Conservation (phyloP, 1,284 basidiomycete genomes). For the Trichosporon faecale region DNA sequence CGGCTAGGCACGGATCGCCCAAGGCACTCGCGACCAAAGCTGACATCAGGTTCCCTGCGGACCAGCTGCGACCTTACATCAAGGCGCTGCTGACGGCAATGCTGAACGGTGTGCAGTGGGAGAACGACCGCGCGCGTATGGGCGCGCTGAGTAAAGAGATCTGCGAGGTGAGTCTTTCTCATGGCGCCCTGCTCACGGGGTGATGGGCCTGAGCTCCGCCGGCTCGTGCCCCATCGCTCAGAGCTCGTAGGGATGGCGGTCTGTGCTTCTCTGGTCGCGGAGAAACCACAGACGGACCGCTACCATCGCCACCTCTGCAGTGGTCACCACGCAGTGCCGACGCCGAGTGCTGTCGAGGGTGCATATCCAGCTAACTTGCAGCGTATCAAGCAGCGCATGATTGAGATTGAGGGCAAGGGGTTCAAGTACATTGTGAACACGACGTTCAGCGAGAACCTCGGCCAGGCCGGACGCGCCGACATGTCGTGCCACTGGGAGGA, state of each 20-base stretch:
- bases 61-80: conserved; percentile 39
- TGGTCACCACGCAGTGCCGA: background rate
- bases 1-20: no score
- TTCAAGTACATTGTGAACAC: conserved; percentile 48
- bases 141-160: conserved; percentile 39
- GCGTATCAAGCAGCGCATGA: conserved; percentile 45
- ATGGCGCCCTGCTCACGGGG: no score
- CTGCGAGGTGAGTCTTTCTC: conserved; percentile 37
- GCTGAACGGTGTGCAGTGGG: conserved; percentile 33
- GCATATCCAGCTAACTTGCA: conserved; percentile 14
- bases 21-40: background rate
- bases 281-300: no score
- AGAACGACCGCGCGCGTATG: conserved; percentile 38
- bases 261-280: background rate
- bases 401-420: conserved; percentile 44
- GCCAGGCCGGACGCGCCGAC: conserved; percentile 49
- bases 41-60: conserved; percentile 53
- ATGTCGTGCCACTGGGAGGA: conserved; percentile 52
- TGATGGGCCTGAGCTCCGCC: background rate
- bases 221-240: background rate
- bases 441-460: conserved; percentile 45
- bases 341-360: background rate
- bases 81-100: conserved; percentile 25
- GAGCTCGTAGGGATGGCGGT: background rate
- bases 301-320: background rate